Evolutionary conservation across 805 yeast species (phyloP).

Genomic region (Barnettozyma salicaria): DNA sequence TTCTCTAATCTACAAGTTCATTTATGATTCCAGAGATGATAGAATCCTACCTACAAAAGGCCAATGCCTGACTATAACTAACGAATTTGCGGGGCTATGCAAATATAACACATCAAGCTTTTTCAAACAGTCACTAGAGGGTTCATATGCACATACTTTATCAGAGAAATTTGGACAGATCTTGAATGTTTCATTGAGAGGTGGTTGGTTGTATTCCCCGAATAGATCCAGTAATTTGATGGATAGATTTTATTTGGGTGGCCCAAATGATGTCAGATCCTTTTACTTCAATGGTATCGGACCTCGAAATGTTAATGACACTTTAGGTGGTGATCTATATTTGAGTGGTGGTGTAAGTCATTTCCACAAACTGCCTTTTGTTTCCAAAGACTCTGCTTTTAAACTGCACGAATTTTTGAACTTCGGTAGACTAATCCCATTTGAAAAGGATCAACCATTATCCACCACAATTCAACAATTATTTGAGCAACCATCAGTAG

Average conservation of each 20-base stretch:
- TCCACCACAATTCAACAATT: constrained; percentile 25
- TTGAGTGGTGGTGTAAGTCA: constrained; percentile 51
- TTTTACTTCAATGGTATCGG: constrained; percentile 65
- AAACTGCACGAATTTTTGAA: constrained; percentile 58
- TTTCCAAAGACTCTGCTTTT: constrained; percentile 43
- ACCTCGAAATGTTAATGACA: constrained; percentile 46
- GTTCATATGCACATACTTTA: constrained; percentile 27
- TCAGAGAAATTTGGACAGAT: constrained; percentile 34
- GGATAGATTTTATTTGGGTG: constrained; percentile 84
- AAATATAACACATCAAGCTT: constrained; percentile 25
- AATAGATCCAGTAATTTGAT: constrained; percentile 42
- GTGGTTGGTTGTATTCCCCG: constrained; percentile 51
- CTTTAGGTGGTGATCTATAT: constrained; percentile 63
- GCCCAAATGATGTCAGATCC: constrained; percentile 66
- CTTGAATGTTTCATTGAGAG: constrained; percentile 40
- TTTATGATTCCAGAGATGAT: constrained; percentile 37
- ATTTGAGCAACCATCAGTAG: constrained; percentile 38
- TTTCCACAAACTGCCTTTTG: constrained; percentile 54
- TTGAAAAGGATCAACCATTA: constrained; percentile 28
- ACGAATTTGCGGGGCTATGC: constrained; percentile 38
- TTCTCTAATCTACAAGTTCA: constrained; percentile 39
- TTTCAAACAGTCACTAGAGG: constrained; percentile 33
- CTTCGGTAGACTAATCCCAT: constrained; percentile 53
- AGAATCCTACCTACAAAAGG: constrained; percentile 43
- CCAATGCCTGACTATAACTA: constrained; percentile 29